Evolutionary conservation across 129 eudicot genomes (phyloP).

Genomic region (Flaveria robusta): DNA sequence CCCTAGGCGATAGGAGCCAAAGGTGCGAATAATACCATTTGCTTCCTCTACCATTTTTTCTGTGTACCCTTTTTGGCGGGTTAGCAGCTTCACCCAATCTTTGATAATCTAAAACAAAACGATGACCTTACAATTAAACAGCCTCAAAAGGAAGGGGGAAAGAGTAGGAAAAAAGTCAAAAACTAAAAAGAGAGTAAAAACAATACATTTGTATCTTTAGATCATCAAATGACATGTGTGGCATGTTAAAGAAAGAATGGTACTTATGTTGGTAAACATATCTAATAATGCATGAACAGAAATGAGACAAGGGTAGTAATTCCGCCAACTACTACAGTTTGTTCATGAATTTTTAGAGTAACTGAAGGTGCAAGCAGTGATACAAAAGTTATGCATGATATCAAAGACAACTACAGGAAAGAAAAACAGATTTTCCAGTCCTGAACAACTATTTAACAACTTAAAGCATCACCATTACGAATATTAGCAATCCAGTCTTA

Average conservation of each 20-base stretch:
- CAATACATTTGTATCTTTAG: slow-evolving; percentile 8
- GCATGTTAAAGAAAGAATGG: slow-evolving; percentile 15
- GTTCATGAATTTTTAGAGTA: neutral
- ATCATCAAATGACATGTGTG: slow-evolving; percentile 17
- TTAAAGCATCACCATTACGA: neutral
- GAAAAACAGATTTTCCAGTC: neutral
- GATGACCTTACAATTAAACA: neutral
- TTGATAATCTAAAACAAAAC: slow-evolving; percentile 37
- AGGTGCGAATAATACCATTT: slow-evolving; percentile 43
- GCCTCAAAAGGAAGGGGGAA: neutral
- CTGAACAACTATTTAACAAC: slow-evolving; percentile 7
- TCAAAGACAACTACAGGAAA: slow-evolving; percentile 17
- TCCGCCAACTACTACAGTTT: neutral
- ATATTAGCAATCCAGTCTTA: slow-evolving; percentile 3
- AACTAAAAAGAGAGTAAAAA: neutral
- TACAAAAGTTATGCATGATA: slow-evolving; percentile 4
- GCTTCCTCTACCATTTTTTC: slow-evolving; percentile 48
- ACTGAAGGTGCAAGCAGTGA: slow-evolving; percentile 18
- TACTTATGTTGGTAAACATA: slow-evolving; percentile 6
- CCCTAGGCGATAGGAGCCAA: slow-evolving; percentile 51
- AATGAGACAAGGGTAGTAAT: neutral
- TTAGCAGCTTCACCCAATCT: slow-evolving; percentile 45
- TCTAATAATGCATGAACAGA: neutral
- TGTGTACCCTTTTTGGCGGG: slow-evolving; percentile 46
- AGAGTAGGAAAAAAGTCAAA: neutral